phyloP scores from a whole-genome alignment of 306 rosid species.

The Alnus glutinosa region DNA sequence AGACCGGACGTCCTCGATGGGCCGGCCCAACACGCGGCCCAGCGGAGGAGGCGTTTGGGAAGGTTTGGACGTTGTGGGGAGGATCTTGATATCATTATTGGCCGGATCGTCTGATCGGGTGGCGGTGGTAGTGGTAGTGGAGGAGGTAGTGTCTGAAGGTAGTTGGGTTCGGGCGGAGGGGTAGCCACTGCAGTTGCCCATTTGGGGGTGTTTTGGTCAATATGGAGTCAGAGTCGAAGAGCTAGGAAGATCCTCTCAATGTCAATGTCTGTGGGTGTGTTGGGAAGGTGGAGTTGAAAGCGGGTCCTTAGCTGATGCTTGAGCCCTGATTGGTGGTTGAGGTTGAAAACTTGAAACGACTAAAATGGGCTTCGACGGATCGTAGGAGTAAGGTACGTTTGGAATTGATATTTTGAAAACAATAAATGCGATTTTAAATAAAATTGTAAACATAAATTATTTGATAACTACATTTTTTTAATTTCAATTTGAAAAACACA shows the following conservation, averaged over 20 bases:
- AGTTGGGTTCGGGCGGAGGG: slow-evolving; percentile 28
- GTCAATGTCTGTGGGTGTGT: not conserved
- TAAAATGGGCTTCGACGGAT: no score
- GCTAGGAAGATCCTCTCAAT: no score
- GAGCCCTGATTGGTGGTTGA: no score
- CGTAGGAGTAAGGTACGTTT: no score
- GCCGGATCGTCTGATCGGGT: slow-evolving; percentile 18
- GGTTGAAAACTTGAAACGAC: no score
- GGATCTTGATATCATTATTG: slow-evolving; percentile 39
- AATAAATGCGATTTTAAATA: no score
- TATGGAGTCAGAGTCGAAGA: not conserved
- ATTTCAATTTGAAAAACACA: no score
- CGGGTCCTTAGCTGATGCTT: slow-evolving; percentile 3
- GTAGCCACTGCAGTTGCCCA: slow-evolving; percentile 59
- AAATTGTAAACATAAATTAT: no score
- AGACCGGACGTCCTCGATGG: slow-evolving; percentile 75
- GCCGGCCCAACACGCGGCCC: slow-evolving; percentile 86
- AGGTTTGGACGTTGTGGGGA: slow-evolving; percentile 58
- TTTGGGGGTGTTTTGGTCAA: slow-evolving; percentile 37
- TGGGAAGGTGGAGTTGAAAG: not conserved
- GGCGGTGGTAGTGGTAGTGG: not conserved
- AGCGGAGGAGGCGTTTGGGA: slow-evolving; percentile 22
- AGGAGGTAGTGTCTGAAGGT: slow-evolving; percentile 4
- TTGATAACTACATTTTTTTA: no score
- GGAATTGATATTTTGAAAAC: no score